phyloP scores from a whole-genome alignment of 345 rosid species.

The Eutrema heterophyllum region DNA sequence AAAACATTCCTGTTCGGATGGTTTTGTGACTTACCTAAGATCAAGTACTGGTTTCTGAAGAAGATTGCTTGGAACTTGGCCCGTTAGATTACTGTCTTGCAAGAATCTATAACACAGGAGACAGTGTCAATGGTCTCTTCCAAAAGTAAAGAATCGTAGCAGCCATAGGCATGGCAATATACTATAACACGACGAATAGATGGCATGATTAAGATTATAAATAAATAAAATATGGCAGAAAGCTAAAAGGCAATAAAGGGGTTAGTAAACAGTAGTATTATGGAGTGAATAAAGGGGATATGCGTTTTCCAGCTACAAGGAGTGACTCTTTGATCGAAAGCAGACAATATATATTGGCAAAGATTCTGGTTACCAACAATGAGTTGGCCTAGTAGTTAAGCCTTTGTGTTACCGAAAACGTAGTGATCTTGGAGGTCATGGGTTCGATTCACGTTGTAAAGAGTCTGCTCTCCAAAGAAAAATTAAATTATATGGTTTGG shows the following conservation, averaged over 20 bases:
- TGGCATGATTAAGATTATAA: not conserved
- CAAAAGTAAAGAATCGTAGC: not conserved
- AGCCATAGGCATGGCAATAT: not conserved
- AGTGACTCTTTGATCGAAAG: not conserved
- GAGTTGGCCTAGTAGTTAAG: too few relatives aligned
- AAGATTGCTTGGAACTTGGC: conserved; percentile 53
- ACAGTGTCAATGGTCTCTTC: too few relatives aligned
- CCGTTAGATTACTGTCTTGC: conserved; percentile 79
- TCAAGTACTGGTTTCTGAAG: conserved; percentile 43
- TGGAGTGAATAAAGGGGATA: not conserved
- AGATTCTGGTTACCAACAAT: too few relatives aligned
- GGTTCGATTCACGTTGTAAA: too few relatives aligned
- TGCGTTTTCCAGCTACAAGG: not conserved
- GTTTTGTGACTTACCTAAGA: conserved; percentile 41
- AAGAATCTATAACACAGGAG: conserved; percentile 43
- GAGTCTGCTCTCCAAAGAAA: too few relatives aligned
- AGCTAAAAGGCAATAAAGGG: too few relatives aligned
- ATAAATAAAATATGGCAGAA: not conserved
- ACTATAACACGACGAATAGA: not conserved
- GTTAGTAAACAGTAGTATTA: too few relatives aligned
- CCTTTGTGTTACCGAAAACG: too few relatives aligned
- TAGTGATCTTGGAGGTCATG: too few relatives aligned
- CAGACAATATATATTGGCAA: too few relatives aligned
- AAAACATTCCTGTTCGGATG: too few relatives aligned
- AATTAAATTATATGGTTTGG: too few relatives aligned